Evolutionary conservation across 768 basidiomycete genomes (phyloP).

Genomic region (Tricholoma terreum): DNA sequence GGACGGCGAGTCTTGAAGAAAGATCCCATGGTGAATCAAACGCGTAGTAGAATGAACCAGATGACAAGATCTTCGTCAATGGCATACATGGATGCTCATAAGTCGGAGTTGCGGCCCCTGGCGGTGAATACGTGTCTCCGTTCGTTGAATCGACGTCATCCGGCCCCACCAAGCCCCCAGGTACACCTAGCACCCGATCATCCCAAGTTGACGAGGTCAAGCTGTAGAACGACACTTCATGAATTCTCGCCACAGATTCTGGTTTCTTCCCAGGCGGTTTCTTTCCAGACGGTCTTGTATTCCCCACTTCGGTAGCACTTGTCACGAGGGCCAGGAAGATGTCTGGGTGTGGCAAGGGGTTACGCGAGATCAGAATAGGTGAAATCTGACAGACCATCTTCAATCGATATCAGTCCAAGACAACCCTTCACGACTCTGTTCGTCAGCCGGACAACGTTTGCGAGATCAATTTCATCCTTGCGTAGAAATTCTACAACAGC

Average conservation of each 20-base stretch:
- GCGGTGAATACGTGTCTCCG: constrained; percentile 47
- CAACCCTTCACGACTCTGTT: constrained; percentile 77
- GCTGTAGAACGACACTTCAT: constrained; percentile 88
- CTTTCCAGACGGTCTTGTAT: constrained; percentile 57
- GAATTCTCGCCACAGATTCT: constrained; percentile 77
- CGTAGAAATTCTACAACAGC: constrained; percentile 86
- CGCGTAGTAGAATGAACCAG: constrained; percentile 93
- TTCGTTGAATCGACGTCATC: constrained; percentile 52
- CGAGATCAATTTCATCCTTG: constrained; percentile 67
- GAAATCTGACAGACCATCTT: constrained; percentile 49
- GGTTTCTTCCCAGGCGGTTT: constrained; percentile 51
- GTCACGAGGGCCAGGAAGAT: constrained; percentile 84
- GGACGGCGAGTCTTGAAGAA: constrained; percentile 73
- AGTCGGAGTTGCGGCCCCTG: constrained; percentile 42
- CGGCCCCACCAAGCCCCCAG: constrained; percentile 47
- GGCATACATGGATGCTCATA: constrained; percentile 91
- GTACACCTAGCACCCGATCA: constrained; percentile 50
- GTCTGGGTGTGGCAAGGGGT: constrained; percentile 43
- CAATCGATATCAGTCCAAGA: constrained; percentile 74
- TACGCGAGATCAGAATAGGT: background rate
- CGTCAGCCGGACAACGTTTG: constrained; percentile 62
- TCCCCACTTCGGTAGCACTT: constrained; percentile 71
- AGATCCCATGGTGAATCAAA: constrained; percentile 84
- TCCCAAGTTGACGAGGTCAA: constrained; percentile 86
- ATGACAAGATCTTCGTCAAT: constrained; percentile 86